These are phyloP conservation scores for Boechera stricta DNA, from an alignment of 345 rosid species.

Conservation along the genomic window DNA sequence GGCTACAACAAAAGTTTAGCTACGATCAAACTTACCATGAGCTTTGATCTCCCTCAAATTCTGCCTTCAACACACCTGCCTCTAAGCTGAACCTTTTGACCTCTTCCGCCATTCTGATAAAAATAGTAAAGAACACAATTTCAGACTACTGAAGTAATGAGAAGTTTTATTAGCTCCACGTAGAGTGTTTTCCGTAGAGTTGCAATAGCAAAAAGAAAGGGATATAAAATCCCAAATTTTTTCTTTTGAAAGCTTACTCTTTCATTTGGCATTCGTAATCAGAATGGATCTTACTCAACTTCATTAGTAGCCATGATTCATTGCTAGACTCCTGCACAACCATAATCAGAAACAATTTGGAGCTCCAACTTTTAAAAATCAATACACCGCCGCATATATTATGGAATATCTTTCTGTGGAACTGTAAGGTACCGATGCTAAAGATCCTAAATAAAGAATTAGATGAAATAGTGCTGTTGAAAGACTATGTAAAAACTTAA, in stretches of 20 bases:
- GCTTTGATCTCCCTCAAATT: constrained; percentile 46
- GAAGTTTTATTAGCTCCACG: neutral
- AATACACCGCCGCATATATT: constrained; percentile 8
- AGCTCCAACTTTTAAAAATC: neutral
- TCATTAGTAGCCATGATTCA: constrained; percentile 30
- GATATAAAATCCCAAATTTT: constrained; percentile 4
- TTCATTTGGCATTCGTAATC: constrained; percentile 79
- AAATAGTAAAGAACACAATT: constrained; percentile 2
- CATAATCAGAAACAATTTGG: constrained; percentile 27
- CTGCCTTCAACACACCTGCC: constrained; percentile 60
- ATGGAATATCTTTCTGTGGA: neutral
- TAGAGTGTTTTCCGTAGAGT: neutral
- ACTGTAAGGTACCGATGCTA: neutral
- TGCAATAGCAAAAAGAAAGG: neutral
- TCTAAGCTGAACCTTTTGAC: constrained; percentile 64
- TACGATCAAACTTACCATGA: constrained; percentile 33
- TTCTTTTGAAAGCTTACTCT: constrained; percentile 58
- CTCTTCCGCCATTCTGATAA: constrained; percentile 73
- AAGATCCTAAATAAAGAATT: neutral
- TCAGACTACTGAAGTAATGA: neutral
- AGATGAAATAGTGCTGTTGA: neutral
- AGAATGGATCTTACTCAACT: constrained; percentile 56
- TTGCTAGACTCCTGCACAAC: constrained; percentile 38
- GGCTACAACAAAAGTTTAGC: neutral
- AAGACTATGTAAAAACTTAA: constrained; percentile 6